phyloP scores from a whole-genome alignment of 306 rosid species.

The Alnus rubra region DNA sequence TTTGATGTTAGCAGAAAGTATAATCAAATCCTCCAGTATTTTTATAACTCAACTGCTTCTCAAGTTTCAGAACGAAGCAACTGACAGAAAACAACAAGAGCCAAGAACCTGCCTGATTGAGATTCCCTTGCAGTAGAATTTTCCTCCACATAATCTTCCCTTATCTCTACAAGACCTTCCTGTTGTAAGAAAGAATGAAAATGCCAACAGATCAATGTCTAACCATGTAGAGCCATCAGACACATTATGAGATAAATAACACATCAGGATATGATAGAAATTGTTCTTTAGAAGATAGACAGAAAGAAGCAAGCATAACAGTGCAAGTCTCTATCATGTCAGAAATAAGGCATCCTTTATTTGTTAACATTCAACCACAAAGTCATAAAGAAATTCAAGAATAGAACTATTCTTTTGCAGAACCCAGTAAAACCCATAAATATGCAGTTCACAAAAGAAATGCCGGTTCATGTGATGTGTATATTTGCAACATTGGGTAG shows the following conservation, averaged over 20 bases:
- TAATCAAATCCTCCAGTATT: neutral
- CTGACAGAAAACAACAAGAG: slow-evolving; percentile 16
- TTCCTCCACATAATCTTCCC: slow-evolving; percentile 74
- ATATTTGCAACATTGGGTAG: too few relatives aligned
- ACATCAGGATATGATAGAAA: neutral
- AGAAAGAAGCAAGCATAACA: neutral
- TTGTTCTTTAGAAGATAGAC: neutral
- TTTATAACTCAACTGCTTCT: neutral
- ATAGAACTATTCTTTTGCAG: neutral
- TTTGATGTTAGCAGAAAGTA: neutral
- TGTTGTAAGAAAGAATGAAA: slow-evolving; percentile 28
- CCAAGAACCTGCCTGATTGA: slow-evolving; percentile 51
- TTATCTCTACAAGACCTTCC: slow-evolving; percentile 84
- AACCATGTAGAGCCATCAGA: neutral
- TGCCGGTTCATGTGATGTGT: too few relatives aligned
- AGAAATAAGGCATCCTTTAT: neutral
- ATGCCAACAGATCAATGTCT: slow-evolving; percentile 2
- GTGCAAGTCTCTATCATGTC: neutral
- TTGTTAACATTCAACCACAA: neutral
- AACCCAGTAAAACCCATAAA: neutral
- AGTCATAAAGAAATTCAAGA: neutral
- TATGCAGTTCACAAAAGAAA: too few relatives aligned
- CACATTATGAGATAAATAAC: neutral
- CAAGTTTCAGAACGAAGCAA: slow-evolving; percentile 1
- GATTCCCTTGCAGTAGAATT: slow-evolving; percentile 34